phyloP scores from a whole-genome alignment of 192 early-diverging fungal species.

The Umbelopsis vinacea region DNA sequence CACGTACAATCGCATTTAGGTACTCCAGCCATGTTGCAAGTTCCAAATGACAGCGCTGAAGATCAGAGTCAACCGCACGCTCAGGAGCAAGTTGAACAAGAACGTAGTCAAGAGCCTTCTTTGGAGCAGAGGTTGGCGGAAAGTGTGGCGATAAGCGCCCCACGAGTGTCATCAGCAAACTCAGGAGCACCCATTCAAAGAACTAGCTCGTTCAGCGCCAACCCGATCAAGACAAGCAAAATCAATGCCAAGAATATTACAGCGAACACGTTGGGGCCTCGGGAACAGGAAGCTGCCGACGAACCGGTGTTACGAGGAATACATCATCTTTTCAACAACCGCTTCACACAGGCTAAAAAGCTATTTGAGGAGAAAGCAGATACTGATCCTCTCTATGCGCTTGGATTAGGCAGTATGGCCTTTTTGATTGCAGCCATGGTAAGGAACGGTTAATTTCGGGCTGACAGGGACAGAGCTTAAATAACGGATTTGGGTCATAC shows the following conservation, averaged over 20 bases:
- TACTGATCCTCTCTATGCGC: slow-evolving; percentile 56
- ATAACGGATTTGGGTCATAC: not conserved
- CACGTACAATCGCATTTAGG: not conserved
- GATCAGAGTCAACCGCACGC: not conserved
- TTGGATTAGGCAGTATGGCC: slow-evolving; percentile 54
- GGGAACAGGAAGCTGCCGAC: slow-evolving; percentile 40
- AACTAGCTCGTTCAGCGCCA: slow-evolving; percentile 13
- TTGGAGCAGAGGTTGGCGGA: slow-evolving; percentile 7
- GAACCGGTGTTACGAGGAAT: slow-evolving; percentile 34
- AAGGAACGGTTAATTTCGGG: not conserved
- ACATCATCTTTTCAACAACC: slow-evolving; percentile 35
- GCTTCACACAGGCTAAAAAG: slow-evolving; percentile 33
- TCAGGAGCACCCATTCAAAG: not conserved
- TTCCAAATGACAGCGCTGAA: slow-evolving; percentile 8
- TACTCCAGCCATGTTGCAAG: not conserved
- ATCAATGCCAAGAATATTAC: slow-evolving; percentile 28
- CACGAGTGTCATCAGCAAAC: not conserved
- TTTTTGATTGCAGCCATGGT: slow-evolving; percentile 49
- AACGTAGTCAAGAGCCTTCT: not conserved
- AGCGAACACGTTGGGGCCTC: slow-evolving; percentile 29
- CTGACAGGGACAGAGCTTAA: not conserved
- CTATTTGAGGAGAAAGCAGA: slow-evolving; percentile 31
- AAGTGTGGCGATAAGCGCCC: slow-evolving; percentile 10
- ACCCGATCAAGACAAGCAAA: slow-evolving; percentile 5
- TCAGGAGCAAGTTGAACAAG: not conserved